Evolutionary conservation across 1,284 basidiomycete species (phyloP), one percentile per base, ranked within the genome.

Genomic region (Pulchroboletus neoregius): DNA sequence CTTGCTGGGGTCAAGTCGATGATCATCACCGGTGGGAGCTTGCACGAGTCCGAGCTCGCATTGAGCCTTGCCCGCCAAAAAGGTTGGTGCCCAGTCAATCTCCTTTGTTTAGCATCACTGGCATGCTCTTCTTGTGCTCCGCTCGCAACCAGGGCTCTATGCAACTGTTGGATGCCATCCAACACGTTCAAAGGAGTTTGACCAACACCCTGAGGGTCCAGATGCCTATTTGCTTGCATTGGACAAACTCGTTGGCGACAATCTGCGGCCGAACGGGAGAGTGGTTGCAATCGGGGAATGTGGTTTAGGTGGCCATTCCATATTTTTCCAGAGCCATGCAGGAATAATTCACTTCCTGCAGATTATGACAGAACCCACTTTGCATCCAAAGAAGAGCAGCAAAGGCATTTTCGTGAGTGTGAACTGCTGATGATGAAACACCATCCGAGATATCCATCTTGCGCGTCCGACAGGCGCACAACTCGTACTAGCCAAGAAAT

Each of bases 111-210:
- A 35, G 22, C 5, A 4, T 46, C 31, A n/a, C n/a, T n/a, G n/a
- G n/a, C n/a, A 38, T 35, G 22, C 18, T 39, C 11, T 22, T 16
- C 7, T 16, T 26, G 5, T 33, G 12, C n/a, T 35, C 20, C 26
- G 9, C 26, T 27, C 13, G 24, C 9, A 22, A 33, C 10, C 44
- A 85, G 85, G 73, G 6, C 67, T 91, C 15, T 90, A 84, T 61
- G 79, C 82, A 7, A 94, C 91, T 0, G 80, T 86, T 1, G 92
- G 92, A 15, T 88, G 87, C 54, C 92, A 95, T 67, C 92, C 92
- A 0, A 94, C 91, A 6, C 83, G 88, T n/a, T 82, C 87, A 0
- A 67, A 60, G 5, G 87, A 94, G 61, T 87, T 94, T 54, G 84
- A 87, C 30, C 66, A 73, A 39, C 75, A 78, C 60, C 67, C 68